phyloP scores from a whole-genome alignment of 225 moss, liverwort and hornwort species.

The Physcomitrium patens region DNA sequence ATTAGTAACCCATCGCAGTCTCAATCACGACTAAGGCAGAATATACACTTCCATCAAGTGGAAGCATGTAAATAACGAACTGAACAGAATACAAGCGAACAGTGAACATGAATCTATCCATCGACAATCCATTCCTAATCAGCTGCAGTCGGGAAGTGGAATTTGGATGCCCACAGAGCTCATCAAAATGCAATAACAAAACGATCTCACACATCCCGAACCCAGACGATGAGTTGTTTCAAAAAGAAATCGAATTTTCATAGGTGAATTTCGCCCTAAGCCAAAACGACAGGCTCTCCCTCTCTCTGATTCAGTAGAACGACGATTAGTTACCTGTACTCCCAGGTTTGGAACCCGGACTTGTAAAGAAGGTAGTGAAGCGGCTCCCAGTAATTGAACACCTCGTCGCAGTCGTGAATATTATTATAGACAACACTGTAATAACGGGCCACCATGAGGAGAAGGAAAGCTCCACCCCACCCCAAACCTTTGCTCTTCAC shows the following conservation, averaged over 20 bases:
- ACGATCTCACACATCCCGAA: neutral
- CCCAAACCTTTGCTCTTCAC: conserved; percentile 52
- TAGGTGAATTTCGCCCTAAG: neutral
- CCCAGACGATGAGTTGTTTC: neutral
- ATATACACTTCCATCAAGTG: too few relatives aligned
- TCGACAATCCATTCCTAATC: too few relatives aligned
- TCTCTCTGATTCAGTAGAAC: too few relatives aligned
- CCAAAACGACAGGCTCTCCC: neutral
- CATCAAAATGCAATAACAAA: neutral
- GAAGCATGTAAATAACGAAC: too few relatives aligned
- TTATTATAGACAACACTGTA: conserved; percentile 85
- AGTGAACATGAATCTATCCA: neutral
- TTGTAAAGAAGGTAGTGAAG: conserved; percentile 80
- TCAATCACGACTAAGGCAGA: too few relatives aligned
- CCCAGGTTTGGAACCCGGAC: conserved; percentile 98
- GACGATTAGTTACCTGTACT: conserved; percentile 67
- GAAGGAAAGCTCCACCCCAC: conserved; percentile 77
- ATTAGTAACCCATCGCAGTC: too few relatives aligned
- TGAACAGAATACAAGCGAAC: neutral
- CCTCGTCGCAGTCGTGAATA: conserved; percentile 96
- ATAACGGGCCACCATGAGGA: conserved; percentile 76
- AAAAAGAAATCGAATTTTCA: neutral
- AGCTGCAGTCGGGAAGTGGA: too few relatives aligned
- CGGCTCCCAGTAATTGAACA: conserved; percentile 99
- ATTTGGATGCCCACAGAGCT: neutral